Evolutionary conservation across 2,329 filamentous ascomycete genomes (phyloP).

Genomic region (Mycogone perniciosa): DNA sequence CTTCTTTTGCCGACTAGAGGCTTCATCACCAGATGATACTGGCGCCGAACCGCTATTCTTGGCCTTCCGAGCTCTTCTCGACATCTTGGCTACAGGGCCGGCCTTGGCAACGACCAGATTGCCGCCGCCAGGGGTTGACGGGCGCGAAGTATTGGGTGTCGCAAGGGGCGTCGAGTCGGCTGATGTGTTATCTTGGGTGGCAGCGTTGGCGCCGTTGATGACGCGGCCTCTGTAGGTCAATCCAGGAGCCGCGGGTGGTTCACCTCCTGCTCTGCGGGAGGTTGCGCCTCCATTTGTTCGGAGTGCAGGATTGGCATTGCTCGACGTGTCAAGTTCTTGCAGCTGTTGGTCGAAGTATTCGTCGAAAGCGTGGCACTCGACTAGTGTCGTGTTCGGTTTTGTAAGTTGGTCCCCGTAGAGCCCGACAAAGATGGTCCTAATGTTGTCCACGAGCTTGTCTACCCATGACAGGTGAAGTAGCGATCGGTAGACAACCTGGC

Average conservation of each 20-base stretch:
- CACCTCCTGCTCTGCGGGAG: slow-evolving; percentile 23
- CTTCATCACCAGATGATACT: slow-evolving; percentile 80
- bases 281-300: slow-evolving; percentile 27
- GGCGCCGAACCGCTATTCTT: slow-evolving; percentile 60
- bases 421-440: slow-evolving; percentile 84
- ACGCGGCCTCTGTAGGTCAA: slow-evolving; percentile 35
- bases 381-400: slow-evolving; percentile 68
- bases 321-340: slow-evolving; percentile 64
- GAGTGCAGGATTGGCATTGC: slow-evolving; percentile 24
- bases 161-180: slow-evolving; percentile 63
- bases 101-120: slow-evolving; percentile 64
- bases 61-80: slow-evolving; percentile 67
- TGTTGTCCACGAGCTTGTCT: slow-evolving; percentile 91
- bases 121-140: slow-evolving; percentile 61
- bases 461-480: slow-evolving; percentile 94
- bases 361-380: slow-evolving; percentile 77
- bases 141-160: slow-evolving; percentile 72
- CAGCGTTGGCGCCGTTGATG: slow-evolving; percentile 23
- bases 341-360: slow-evolving; percentile 93
- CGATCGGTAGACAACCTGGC: slow-evolving; percentile 89
- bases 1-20: slow-evolving; percentile 48
- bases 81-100: slow-evolving; percentile 71
- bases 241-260: slow-evolving; percentile 28
- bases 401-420: slow-evolving; percentile 84
- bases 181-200: slow-evolving; percentile 39